Evolutionary conservation across 2,329 filamentous ascomycete genomes (phyloP), one percentile per base, ranked within the genome.

Genomic region (Pseudocercospora fijiensis): DNA sequence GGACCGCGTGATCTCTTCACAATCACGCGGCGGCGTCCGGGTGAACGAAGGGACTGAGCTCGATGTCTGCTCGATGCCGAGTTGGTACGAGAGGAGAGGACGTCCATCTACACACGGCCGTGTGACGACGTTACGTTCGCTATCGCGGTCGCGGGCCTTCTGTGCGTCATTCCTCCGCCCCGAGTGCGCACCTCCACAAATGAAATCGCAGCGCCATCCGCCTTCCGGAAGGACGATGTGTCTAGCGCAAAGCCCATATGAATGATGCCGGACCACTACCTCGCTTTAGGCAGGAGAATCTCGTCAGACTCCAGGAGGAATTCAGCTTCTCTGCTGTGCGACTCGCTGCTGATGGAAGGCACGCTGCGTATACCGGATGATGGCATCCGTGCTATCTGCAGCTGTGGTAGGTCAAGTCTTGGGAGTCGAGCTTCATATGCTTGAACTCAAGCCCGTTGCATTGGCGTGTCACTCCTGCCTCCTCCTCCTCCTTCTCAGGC

Each of bases 371-470:
- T 24, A 49, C 26, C 49, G 49, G 49, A 53, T 53, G 49, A 28
- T 28, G 4, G 49, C 49, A 53, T 53, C 49, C 49, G 49, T 28
- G 49, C 49, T 30, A 53, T 30, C 26, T 53, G 49, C 49, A 53
- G 49, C 49, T 30, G 10, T 53, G 49, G 22, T 53, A 5, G 49
- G 49, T 30, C 49, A 28, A 27, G 16, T 26, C 49, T 53, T 53
- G 26, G 49, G n/a, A 30, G 22, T 26, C 5, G 22, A 53, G 49
- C 49, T 53, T 53, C 28, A 53, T 53, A 18, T 53, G 16, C 49
- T 53, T 53, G 49, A 53, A 24, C 24, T 18, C 49, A 28, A 7
- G 49, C 49, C 49, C 49, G 28, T 24, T 26, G 24, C 45, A 16
- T 41, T 41, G 37, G 37, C 37, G 37, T 41, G 37, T n/a, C n/a